Evolutionary conservation across 176 grass and related monocot species (phyloP).

Genomic region (Stipa capillata): DNA sequence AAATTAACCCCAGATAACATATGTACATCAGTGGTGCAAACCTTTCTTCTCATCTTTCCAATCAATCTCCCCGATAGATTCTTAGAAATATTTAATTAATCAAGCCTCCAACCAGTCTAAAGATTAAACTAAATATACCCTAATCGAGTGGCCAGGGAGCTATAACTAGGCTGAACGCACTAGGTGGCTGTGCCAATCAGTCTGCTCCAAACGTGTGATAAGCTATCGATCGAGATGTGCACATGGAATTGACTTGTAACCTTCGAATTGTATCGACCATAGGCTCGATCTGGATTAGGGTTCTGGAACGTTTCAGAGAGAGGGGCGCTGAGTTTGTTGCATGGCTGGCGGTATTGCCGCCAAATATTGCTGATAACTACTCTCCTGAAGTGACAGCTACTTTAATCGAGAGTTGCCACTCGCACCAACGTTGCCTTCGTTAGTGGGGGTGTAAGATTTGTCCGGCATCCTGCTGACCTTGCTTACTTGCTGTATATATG

Average conservation of each 20-base stretch:
- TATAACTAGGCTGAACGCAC: slow-evolving; percentile 12
- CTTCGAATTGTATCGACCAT: not conserved
- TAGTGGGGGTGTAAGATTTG: slow-evolving; percentile 18
- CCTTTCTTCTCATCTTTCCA: not conserved
- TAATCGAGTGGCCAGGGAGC: not conserved
- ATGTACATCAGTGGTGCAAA: too few relatives aligned
- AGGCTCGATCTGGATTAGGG: not conserved
- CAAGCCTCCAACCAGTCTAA: not conserved
- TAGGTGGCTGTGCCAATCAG: slow-evolving; percentile 1
- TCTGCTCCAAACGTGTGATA: slow-evolving; percentile 2
- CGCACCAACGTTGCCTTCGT: not conserved
- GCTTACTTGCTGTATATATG: not conserved
- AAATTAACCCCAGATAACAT: too few relatives aligned
- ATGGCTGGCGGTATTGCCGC: not conserved
- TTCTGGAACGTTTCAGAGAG: slow-evolving; percentile 23
- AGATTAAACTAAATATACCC: not conserved
- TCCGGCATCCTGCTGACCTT: not conserved
- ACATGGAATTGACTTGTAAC: not conserved
- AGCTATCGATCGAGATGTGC: not conserved
- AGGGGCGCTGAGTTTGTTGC: not conserved
- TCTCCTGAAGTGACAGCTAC: too few relatives aligned
- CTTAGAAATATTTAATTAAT: not conserved
- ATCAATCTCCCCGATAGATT: not conserved
- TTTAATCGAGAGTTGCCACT: not conserved
- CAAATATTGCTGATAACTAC: not conserved